These are phyloP conservation scores for Russula ochroleuca DNA, from an alignment of 768 basidiomycete species.

Conservation along the genomic window DNA sequence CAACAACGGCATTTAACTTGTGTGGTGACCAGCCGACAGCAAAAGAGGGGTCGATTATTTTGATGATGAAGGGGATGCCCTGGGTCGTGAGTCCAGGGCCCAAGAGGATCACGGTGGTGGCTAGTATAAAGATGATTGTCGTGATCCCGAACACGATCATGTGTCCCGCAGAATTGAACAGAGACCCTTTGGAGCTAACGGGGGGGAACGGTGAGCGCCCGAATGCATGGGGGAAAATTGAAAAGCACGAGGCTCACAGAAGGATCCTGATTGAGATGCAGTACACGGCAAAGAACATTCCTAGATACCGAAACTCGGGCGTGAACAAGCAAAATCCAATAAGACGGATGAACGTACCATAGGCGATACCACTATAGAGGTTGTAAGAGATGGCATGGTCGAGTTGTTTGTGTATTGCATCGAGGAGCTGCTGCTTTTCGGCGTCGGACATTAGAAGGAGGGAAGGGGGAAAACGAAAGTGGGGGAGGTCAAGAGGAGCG, in stretches of 20 bases:
- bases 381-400: conserved; percentile 14
- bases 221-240: not conserved
- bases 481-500: not conserved
- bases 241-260: conserved; percentile 10
- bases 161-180: conserved; percentile 13
- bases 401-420: conserved; percentile 3
- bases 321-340: no score
- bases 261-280: conserved; percentile 20
- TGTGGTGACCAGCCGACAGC: conserved; percentile 14
- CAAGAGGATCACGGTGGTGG: conserved; percentile 6
- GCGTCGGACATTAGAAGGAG: conserved; percentile 13
- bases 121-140: conserved; percentile 13
- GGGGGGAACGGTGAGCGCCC: not conserved
- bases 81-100: conserved; percentile 11
- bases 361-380: conserved; percentile 20
- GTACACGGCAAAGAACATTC: conserved; percentile 18
- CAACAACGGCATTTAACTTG: conserved; percentile 5
- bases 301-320: not conserved
- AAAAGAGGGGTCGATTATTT: conserved; percentile 1
- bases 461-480: not conserved
- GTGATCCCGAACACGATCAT: conserved; percentile 13
- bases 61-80: conserved; percentile 15
- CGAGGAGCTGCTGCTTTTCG: not conserved
- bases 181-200: conserved; percentile 12
- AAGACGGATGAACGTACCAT: conserved; percentile 2